Evolutionary conservation across 805 yeast species (phyloP), one percentile per base, ranked within the genome.

Genomic region (Spathaspora passalidarum): DNA sequence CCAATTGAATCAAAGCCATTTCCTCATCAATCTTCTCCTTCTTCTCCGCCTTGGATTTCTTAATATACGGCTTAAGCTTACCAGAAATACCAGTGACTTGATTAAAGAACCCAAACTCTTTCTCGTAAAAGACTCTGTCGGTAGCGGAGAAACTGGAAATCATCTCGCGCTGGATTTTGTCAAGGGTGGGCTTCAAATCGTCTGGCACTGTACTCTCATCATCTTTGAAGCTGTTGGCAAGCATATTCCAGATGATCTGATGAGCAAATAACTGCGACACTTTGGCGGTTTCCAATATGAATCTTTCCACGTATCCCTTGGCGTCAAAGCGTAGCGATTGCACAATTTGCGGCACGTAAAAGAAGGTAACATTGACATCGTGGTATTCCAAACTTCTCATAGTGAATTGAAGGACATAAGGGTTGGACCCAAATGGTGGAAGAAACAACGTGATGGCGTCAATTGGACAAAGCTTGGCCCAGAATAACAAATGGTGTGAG

Each of bases 331-430:
- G 78, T 54, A 94, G 74, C 51, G 88, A 78, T 67, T 94, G 99
- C 17, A 94, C 99, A 64, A 94, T 89, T 63, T 94, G 99, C 2
- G 99, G 99, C 44, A 94, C 98, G 59, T 95, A 94, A 63, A 95
- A 94, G 70, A 95, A 94, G 0, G 97, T 88, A 50, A 86, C 69
- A 56, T 87, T 86, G 32, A 88, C 89, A 57, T 89, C 96, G 57
- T 88, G 96, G 17, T 82, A 76, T 62, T 90, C 97, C 51, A 94
- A 69, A 0, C 97, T 86, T 55, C 96, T 76, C 86, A 92, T 86
- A 11, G 96, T 85, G 60, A 84, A 94, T 65, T 94, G 99, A 48
- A 88, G 66, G 18, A 88, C 72, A 54, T 71, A 76, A 0, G 94
- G 81, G 56, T 87, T 79, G 25, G 66, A 66, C 26, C 84, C 83